phyloP scores from a whole-genome alignment of 2,329 filamentous ascomycete species.

The Colletotrichum graminicola region DNA sequence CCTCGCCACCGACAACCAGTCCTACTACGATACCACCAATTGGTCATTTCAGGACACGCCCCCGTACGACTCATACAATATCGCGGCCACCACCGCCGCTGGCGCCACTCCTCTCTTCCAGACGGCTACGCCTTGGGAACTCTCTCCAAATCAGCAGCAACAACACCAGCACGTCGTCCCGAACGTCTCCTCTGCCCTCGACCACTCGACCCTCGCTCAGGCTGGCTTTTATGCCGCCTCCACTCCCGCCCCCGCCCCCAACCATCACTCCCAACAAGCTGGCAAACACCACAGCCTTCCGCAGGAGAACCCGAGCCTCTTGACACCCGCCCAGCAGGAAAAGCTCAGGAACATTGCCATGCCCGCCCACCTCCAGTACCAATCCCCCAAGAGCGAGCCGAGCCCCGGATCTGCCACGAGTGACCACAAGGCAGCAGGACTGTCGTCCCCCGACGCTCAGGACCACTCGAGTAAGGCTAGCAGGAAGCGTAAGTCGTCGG shows the following conservation, averaged over 20 bases:
- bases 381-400: conserved; percentile 68
- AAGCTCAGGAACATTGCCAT: conserved; percentile 73
- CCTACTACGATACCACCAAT: conserved; percentile 53
- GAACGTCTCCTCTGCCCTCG: conserved; percentile 50
- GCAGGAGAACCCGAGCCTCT: conserved; percentile 45
- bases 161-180: conserved; percentile 44
- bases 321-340: conserved; percentile 72
- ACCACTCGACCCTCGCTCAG: conserved; percentile 53
- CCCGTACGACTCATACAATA: conserved; percentile 60
- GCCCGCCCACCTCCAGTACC: conserved; percentile 72
- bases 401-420: conserved; percentile 69
- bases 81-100: conserved; percentile 52
- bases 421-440: conserved; percentile 58
- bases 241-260: conserved; percentile 46
- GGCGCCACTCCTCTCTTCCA: conserved; percentile 49
- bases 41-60: conserved; percentile 64
- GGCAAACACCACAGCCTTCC: conserved; percentile 26
- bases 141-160: conserved; percentile 52
- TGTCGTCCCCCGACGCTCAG: conserved; percentile 70
- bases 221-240: conserved; percentile 51
- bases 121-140: conserved; percentile 51
- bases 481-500: conserved; percentile 79
- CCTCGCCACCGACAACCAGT: conserved; percentile 46
- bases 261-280: conserved; percentile 46
- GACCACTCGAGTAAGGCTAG: conserved; percentile 57